Conservation (phyloP, 2,329 filamentous ascomycete genomes). For the Xylariaceae sp. region DNA sequence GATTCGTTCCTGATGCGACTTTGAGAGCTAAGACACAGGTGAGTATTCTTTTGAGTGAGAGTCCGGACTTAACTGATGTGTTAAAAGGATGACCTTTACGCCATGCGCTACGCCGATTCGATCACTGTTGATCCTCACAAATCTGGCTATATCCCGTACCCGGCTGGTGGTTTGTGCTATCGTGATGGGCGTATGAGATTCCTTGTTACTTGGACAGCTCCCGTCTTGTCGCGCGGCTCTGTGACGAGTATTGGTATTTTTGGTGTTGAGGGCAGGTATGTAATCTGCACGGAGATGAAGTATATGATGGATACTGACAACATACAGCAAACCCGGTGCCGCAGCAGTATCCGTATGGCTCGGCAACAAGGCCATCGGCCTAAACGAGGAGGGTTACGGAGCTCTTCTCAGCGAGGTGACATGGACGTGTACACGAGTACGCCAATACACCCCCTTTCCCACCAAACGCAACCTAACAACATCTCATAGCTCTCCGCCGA, state of each 20-base stretch:
- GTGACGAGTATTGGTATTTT: conserved; percentile 39
- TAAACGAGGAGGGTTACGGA: conserved; percentile 39
- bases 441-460: not conserved
- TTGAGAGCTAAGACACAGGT: conserved; percentile 34
- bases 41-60: not conserved
- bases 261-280: conserved; percentile 41
- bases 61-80: not conserved
- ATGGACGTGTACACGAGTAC: conserved; percentile 40
- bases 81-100: conserved; percentile 33
- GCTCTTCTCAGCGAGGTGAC: conserved; percentile 39
- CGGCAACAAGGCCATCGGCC: conserved; percentile 40
- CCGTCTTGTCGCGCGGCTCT: conserved; percentile 36
- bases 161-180: conserved; percentile 41
- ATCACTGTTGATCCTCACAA: conserved; percentile 47
- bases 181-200: conserved; percentile 40
- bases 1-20: conserved; percentile 35
- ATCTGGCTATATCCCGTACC: conserved; percentile 43
- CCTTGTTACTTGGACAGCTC: conserved; percentile 42
- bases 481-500: conserved; percentile 35
- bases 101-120: conserved; percentile 38
- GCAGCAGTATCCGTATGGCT: conserved; percentile 42
- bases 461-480: conserved; percentile 2
- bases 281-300: not conserved
- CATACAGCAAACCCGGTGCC: conserved; percentile 40
- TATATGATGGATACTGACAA: not conserved